phyloP scores from a whole-genome alignment of 1,284 basidiomycete genomes.

The Tranzscheliella williamsii region DNA sequence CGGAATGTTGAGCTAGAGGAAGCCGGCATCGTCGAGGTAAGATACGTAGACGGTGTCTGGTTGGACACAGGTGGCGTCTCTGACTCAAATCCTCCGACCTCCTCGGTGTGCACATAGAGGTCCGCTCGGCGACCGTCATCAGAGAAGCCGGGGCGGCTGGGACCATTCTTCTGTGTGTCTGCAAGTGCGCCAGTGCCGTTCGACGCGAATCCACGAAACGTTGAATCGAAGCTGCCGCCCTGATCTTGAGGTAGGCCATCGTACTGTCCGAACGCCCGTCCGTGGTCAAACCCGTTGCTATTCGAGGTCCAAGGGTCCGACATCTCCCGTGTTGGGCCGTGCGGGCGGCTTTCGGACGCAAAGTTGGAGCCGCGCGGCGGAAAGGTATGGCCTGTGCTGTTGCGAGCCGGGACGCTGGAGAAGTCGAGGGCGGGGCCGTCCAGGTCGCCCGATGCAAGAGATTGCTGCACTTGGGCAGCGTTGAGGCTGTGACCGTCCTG shows the following conservation, averaged over 20 bases:
- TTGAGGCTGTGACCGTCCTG: constrained; percentile 24
- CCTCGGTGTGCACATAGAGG: constrained; percentile 10
- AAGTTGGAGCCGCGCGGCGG: constrained; percentile 15
- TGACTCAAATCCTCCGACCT: not conserved
- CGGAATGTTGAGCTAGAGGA: not conserved
- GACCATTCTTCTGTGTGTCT: not conserved
- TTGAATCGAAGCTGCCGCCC: constrained; percentile 12
- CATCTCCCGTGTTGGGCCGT: constrained; percentile 31
- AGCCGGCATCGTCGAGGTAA: not conserved
- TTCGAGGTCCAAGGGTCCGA: constrained; percentile 31
- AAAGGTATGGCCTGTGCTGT: constrained; percentile 16
- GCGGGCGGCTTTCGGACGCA: constrained; percentile 4
- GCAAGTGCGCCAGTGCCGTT: constrained; percentile 6
- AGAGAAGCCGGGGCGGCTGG: not conserved
- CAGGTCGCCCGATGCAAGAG: constrained; percentile 6
- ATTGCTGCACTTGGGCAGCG: constrained; percentile 1
- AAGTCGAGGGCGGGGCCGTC: constrained; percentile 8
- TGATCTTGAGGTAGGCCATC: constrained; percentile 17
- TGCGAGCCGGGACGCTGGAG: not conserved
- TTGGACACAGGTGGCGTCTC: no score
- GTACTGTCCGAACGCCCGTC: constrained; percentile 1
- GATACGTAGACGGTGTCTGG: no score
- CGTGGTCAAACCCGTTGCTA: constrained; percentile 4
- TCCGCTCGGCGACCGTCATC: not conserved
- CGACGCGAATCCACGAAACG: constrained; percentile 19